Evolutionary conservation across 2,329 filamentous ascomycete genomes (phyloP), one percentile per base, ranked within the genome.

Genomic region (Aspergillus sp.): DNA sequence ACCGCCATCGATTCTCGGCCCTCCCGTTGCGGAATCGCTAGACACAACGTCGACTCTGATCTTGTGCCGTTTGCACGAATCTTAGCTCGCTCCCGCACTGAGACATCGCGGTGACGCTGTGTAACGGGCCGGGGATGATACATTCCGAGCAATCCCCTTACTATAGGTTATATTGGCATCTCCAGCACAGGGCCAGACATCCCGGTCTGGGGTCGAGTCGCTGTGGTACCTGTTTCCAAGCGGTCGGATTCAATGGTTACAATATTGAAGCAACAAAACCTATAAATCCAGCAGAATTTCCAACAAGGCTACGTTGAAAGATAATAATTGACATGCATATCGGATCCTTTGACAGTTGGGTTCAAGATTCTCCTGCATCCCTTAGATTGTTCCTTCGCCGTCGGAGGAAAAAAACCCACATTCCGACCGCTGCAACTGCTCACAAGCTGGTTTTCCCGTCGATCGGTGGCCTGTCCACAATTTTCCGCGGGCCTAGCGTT

Each of bases 401-500:
- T 41, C 11, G 34, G 34, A 41, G 11, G 34, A 41, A 52, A 52
- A 47, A 31, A 43, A 47, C 28, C 38, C 28, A 48, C 49, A 38
- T 43, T 41, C 31, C 19, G 1, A 48, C 13, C 41, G 28, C 28
- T 43, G 38, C 41, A 51, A 54, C 57, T 34, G 53, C 28, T 19
- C 23, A 15, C 41, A 34, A 54, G 22, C 41, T 54, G 22, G 53
- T 47, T 54, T 47, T 13, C 11, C 53, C 62, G 68, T 58, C 68
- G 68, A 67, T 71, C 69, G 60, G 53, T 53, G 50, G 64, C 59
- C 56, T 57, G 60, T 67, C 66, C 62, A 65, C 53, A 19, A 28
- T 25, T 54, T 54, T 54, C 19, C 25, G 34, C 34, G 34, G 34
- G 9, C 34, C 34, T 41, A 41, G 11, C 15, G 34, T 41, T 41